These are phyloP conservation scores for Lipomyces oligophaga DNA, from an alignment of 805 yeast genomes.

Conservation along the genomic window DNA sequence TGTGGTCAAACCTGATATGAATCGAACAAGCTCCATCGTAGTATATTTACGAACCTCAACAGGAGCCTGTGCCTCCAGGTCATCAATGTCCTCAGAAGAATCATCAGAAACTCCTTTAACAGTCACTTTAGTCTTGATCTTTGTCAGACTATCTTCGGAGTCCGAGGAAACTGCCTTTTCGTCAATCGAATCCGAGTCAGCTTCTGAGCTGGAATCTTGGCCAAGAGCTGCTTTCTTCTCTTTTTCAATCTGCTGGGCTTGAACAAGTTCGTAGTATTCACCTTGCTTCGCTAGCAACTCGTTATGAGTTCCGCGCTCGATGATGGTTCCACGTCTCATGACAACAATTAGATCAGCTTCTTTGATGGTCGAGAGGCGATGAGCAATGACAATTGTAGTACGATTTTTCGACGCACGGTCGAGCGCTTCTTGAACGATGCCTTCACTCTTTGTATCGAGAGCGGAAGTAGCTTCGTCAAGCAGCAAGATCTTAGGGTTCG, in stretches of 20 bases:
- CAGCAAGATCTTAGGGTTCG: slow-evolving; percentile 53
- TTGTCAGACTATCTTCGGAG: slow-evolving; percentile 17
- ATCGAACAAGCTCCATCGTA: slow-evolving; percentile 16
- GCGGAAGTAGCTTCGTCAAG: slow-evolving; percentile 70
- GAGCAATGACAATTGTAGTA: slow-evolving; percentile 82
- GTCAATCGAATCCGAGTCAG: slow-evolving; percentile 6
- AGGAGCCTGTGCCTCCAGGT: not conserved
- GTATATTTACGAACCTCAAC: slow-evolving; percentile 11
- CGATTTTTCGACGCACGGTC: slow-evolving; percentile 33
- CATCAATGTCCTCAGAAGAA: slow-evolving; percentile 5
- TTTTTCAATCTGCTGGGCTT: slow-evolving; percentile 37
- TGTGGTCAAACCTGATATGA: slow-evolving; percentile 16
- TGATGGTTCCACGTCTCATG: slow-evolving; percentile 48
- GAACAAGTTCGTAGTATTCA: slow-evolving; percentile 37
- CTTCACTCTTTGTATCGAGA: slow-evolving; percentile 58
- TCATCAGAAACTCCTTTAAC: slow-evolving; percentile 5
- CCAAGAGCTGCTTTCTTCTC: slow-evolving; percentile 29
- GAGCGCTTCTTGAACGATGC: slow-evolving; percentile 54
- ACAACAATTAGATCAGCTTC: slow-evolving; percentile 57
- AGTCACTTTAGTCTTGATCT: slow-evolving; percentile 16
- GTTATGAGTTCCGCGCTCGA: slow-evolving; percentile 44
- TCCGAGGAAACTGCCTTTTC: slow-evolving; percentile 10
- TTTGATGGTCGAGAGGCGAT: slow-evolving; percentile 79
- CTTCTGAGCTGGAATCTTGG: slow-evolving; percentile 7
- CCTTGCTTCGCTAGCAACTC: slow-evolving; percentile 37